Base-by-base conservation (phyloP, 2,329 filamentous ascomycete species). In the Colletotrichum zoysiae region DNA sequence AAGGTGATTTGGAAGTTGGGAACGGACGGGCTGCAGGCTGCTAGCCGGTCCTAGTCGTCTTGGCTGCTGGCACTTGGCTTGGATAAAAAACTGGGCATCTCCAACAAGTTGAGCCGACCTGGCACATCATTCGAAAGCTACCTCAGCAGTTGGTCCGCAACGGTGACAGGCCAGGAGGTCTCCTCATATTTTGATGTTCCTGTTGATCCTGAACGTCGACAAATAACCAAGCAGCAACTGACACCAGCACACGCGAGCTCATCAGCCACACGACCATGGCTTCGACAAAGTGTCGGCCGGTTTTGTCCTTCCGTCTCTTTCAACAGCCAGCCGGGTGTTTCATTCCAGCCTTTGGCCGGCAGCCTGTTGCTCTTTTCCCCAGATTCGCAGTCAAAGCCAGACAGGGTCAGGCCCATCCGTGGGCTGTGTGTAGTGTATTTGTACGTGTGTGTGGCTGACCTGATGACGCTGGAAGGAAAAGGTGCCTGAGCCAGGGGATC, bases 361-460 rank as follows among this genome's bases (percentile, higher is more conserved):
- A 18, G n/a, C 42, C 53, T 35, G 48, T 30, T 30, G 9, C 44
- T 58, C 20, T 58, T 46, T 26, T 35, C 40, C 51, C 23, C 23
- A 35, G 38, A 48, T 16, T 51, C 46, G 9, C 44, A 23, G 33
- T 51, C 59, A 40, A 62, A 62, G 59, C 46, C 46, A 40, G 33
- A 2, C 33, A 42, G 42, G 20, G 6, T 8, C 8, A 46, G 50
- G 5, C 44, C 35, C 33, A 33, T 26, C 38, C 53, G 26, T 53
- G 38, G 58, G 56, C 63, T 46, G 18, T 46, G 44, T 46, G 44
- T 46, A 42, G 40, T 3, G 38, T 9, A 38, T 42, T 5, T 44
- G 8, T 44, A 6, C 57, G 48, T 66, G 33, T 66, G 51, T 12
- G 67, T 70, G 62, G 62, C 67, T 66, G 62, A n/a, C 35, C 30